These are phyloP conservation scores for Blastobotrys proliferans DNA, from an alignment of 1,139 yeast genomes.

Conservation along the genomic window DNA sequence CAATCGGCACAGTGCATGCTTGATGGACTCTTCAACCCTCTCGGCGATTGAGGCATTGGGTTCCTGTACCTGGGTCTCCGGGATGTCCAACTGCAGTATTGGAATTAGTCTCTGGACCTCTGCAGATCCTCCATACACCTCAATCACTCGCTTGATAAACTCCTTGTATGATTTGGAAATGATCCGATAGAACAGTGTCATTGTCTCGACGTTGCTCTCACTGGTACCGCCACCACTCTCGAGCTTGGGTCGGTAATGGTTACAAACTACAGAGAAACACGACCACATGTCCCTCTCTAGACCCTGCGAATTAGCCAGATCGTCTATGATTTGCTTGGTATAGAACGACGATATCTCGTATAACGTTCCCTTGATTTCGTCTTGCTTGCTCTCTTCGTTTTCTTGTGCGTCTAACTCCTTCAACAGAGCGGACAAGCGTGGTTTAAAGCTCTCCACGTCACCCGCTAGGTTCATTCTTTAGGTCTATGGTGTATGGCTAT, in stretches of 20 bases:
- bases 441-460: too few species aligned
- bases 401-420: too few species aligned
- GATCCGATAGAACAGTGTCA: too few species aligned
- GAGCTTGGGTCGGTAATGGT: constrained; percentile 17
- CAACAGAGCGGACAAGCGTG: too few species aligned
- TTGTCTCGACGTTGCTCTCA: constrained; percentile 19
- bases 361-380: too few species aligned
- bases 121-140: constrained; percentile 16
- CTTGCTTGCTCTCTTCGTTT: too few species aligned
- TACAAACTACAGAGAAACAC: constrained; percentile 13
- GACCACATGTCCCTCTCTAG: constrained; percentile 18
- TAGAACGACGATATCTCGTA: too few species aligned
- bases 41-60: neutral
- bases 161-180: constrained; percentile 16
- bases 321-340: too few species aligned
- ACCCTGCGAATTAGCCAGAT: constrained; percentile 9
- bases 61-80: constrained; percentile 4
- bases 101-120: constrained; percentile 9
- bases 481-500: too few species aligned
- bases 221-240: neutral
- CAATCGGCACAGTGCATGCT: constrained; percentile 16
- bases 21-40: constrained; percentile 7
- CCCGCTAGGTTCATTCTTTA: too few species aligned
- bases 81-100: constrained; percentile 11
- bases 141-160: constrained; percentile 17